Percentiles rank a stretch among this genome's conserved stretches.
Evolutionary conservation across 2,329 filamentous ascomycete species (phyloP).

Genomic region (Sporothrix humicola): DNA sequence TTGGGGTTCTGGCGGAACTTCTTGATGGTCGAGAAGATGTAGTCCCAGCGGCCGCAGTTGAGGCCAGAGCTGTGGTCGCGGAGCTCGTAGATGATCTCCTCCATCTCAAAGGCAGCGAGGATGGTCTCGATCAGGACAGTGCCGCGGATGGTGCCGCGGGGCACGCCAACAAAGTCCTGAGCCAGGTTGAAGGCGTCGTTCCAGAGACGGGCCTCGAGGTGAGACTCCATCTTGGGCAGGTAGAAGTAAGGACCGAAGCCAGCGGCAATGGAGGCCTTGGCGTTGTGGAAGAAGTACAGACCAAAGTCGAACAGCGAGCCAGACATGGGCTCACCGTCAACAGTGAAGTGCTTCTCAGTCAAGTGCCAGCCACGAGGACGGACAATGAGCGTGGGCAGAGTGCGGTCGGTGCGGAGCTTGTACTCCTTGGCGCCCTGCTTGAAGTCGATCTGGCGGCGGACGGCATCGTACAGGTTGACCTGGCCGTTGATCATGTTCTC

Average conservation of each 20-base stretch:
- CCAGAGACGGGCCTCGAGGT: constrained; percentile 96
- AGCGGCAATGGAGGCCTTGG: constrained; percentile 80
- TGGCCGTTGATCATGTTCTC: constrained; percentile 99
- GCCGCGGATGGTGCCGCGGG: constrained; percentile 87
- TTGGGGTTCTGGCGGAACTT: constrained; percentile 95
- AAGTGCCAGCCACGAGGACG: constrained; percentile 97
- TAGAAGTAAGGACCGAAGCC: constrained; percentile 97
- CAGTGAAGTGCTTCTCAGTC: constrained; percentile 96
- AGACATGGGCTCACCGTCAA: constrained; percentile 93
- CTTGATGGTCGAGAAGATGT: constrained; percentile 99
- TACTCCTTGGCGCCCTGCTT: constrained; percentile 95
- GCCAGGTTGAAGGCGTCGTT: constrained; percentile 97
- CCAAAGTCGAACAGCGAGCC: constrained; percentile 95
- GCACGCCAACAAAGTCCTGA: constrained; percentile 91
- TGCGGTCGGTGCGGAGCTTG: constrained; percentile 90
- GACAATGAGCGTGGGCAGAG: constrained; percentile 86
- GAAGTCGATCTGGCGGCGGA: constrained; percentile 93
- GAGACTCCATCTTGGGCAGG: constrained; percentile 96
- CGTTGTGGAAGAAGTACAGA: constrained; percentile 99
- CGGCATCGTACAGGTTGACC: constrained; percentile 95
- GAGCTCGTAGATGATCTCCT: constrained; percentile 99
- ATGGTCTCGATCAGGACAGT: constrained; percentile 99
- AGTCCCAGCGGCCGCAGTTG: constrained; percentile 99
- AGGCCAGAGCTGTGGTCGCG: constrained; percentile 94
- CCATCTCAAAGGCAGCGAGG: constrained; percentile 98